Evolutionary conservation across 2,329 filamentous ascomycete genomes (phyloP).

Genomic region (Botrytis porri): DNA sequence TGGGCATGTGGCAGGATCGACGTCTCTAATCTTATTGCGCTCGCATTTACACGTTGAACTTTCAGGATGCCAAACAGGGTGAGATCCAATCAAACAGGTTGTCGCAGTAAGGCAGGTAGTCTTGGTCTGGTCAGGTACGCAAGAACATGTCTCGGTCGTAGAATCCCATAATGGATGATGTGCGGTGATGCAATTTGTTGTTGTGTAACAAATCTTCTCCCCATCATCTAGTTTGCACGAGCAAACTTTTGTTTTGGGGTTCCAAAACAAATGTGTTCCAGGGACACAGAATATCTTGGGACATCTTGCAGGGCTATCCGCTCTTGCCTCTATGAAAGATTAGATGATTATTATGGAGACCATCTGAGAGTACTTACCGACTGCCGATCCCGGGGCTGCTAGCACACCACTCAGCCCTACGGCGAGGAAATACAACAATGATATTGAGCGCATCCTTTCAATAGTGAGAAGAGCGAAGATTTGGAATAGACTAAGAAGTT

Average conservation of each 20-base stretch:
- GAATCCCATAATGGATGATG: constrained; percentile 12
- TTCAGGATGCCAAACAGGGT: constrained; percentile 10
- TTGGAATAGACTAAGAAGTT: neutral
- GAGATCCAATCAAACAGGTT: neutral
- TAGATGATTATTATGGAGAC: neutral
- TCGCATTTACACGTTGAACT: constrained; percentile 14
- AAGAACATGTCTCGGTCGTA: constrained; percentile 20
- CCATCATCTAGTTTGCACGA: constrained; percentile 18
- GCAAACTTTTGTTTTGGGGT: constrained; percentile 17
- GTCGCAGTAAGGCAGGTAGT: constrained; percentile 14
- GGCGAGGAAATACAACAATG: constrained; percentile 1
- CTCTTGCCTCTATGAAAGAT: constrained; percentile 6
- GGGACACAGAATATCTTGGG: constrained; percentile 20
- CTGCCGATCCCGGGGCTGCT: constrained; percentile 1
- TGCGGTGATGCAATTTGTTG: constrained; percentile 16
- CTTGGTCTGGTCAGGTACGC: constrained; percentile 12
- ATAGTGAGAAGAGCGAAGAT: neutral
- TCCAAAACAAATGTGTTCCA: constrained; percentile 22
- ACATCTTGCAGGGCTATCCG: constrained; percentile 21
- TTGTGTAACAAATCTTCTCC: constrained; percentile 13
- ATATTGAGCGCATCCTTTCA: constrained; percentile 8
- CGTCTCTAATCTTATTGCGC: neutral
- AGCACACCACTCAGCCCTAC: constrained; percentile 15
- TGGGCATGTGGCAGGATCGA: constrained; percentile 20
- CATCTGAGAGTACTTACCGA: neutral